These are phyloP conservation scores for Fonsecaea pugnacius DNA, from an alignment of 2,329 filamentous ascomycete species.

Conservation along the genomic window DNA sequence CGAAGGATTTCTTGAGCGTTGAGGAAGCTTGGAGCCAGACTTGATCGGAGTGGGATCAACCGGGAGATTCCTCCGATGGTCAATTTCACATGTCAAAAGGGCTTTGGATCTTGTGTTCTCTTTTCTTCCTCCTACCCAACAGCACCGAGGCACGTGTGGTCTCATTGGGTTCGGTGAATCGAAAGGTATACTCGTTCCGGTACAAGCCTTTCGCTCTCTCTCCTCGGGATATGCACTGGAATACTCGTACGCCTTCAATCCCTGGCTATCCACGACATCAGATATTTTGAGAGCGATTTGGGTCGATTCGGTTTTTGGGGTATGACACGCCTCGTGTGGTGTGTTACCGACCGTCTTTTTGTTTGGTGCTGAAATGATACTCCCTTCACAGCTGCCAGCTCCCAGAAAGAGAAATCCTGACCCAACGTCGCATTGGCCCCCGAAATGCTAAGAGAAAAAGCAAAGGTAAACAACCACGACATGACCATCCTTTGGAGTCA, in stretches of 20 bases:
- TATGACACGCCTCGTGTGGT: neutral
- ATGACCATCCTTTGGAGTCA: neutral
- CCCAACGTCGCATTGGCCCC: neutral
- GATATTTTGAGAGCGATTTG: neutral
- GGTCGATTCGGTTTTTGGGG: neutral
- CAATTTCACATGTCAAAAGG: neutral
- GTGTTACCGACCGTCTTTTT: neutral
- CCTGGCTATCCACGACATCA: neutral
- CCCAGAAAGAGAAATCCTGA: neutral
- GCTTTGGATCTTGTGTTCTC: neutral
- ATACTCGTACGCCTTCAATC: neutral
- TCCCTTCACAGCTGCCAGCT: neutral
- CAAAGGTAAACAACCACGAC: neutral
- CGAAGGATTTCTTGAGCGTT: neutral
- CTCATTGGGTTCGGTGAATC: neutral
- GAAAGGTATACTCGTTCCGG: neutral
- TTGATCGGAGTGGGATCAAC: neutral
- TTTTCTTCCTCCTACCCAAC: neutral
- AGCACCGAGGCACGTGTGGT: neutral
- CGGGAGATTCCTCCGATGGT: neutral
- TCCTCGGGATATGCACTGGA: neutral
- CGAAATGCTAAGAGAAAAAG: conserved; percentile 2
- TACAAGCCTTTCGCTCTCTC: neutral
- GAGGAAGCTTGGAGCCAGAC: neutral
- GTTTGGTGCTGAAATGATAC: neutral